Conservation (phyloP, 441 rosid genomes). For the Syzygium malaccense region DNA sequence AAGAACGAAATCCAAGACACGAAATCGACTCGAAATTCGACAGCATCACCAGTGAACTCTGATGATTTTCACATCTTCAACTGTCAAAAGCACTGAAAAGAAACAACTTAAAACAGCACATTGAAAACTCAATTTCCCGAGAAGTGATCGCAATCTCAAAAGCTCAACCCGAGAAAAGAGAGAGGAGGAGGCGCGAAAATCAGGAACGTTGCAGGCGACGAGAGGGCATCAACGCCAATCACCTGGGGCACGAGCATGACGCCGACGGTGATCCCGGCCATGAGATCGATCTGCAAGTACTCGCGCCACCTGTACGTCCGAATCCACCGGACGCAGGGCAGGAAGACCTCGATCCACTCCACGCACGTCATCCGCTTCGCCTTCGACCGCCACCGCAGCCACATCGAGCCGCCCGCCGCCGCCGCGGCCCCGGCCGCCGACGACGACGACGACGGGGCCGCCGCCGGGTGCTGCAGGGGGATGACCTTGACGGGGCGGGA, state of each 20-base stretch:
- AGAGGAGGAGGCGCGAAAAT: background rate
- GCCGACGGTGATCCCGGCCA: conserved; percentile 86
- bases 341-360: conserved; percentile 46
- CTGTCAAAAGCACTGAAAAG: background rate
- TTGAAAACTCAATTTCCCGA: background rate
- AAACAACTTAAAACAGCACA: background rate
- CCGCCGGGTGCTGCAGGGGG: conserved; percentile 56
- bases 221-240: background rate
- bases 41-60: background rate
- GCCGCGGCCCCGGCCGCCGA: background rate
- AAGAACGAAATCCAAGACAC: background rate
- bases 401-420: conserved; percentile 11
- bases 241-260: conserved; percentile 99
- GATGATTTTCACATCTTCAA: background rate
- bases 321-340: conserved; percentile 88
- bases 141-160: background rate
- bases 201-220: background rate
- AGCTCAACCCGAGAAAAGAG: background rate
- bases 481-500: conserved; percentile 65
- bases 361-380: conserved; percentile 39
- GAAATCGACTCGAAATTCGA: background rate
- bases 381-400: conserved; percentile 29
- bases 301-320: conserved; percentile 68
- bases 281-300: conserved; percentile 67
- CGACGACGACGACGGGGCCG: conserved; percentile 9